Conservation (phyloP, 176 grass and related monocot species). For the Urochloa ruziziensis region DNA sequence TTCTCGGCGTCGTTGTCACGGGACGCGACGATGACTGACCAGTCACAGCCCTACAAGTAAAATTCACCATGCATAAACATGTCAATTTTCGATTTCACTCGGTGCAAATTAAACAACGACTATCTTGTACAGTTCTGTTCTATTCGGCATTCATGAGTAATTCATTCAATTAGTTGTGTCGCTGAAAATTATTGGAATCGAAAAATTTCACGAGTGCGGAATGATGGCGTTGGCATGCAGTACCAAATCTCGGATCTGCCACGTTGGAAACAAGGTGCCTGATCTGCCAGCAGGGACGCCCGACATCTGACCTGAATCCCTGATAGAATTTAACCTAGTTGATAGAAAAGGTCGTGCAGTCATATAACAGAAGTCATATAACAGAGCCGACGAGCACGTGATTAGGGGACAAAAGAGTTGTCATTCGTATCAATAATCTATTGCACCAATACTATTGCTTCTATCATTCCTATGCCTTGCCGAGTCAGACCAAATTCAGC, state of each 20-base stretch:
- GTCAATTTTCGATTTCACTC: background rate
- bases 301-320: background rate
- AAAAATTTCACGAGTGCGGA: background rate
- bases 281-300: background rate
- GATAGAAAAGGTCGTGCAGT: conserved; percentile 27
- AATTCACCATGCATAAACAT: background rate
- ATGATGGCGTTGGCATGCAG: background rate
- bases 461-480: background rate
- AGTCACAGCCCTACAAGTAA: conserved; percentile 67
- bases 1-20: conserved; percentile 47
- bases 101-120: background rate
- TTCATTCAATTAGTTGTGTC: no score
- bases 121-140: no score
- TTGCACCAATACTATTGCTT: background rate
- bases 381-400: background rate
- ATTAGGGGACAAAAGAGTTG: conserved; percentile 14
- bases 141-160: no score
- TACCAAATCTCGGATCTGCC: background rate
- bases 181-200: no score
- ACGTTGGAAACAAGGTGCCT: background rate
- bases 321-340: conserved; percentile 4
- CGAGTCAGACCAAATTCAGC: background rate
- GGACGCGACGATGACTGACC: conserved; percentile 60
- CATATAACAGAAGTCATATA: conserved; percentile 46
- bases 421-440: conserved; percentile 28